Evolutionary conservation across 176 grass and related monocot species (phyloP).

Genomic region (Pontederia crassipes): DNA sequence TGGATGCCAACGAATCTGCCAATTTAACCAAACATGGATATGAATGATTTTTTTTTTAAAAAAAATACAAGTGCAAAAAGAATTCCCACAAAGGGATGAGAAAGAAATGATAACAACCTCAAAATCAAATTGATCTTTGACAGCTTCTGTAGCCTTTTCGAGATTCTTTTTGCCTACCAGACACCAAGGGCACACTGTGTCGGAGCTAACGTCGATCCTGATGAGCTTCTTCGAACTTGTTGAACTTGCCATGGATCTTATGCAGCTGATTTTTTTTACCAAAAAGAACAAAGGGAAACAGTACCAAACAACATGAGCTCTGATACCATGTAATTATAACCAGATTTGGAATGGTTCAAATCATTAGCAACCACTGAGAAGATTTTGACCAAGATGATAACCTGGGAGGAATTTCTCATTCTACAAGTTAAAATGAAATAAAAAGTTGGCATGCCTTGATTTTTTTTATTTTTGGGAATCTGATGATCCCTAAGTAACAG

Average conservation of each 20-base stretch:
- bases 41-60: background rate
- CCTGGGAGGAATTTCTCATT: no score
- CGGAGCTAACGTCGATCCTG: constrained; percentile 74
- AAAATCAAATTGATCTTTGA: constrained; percentile 65
- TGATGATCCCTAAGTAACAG: no score
- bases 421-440: no score
- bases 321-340: background rate
- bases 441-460: no score
- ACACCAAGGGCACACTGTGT: constrained; percentile 97
- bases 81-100: background rate
- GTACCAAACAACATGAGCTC: background rate
- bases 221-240: constrained; percentile 48
- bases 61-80: constrained; percentile 1
- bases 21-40: background rate
- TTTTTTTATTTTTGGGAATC: no score
- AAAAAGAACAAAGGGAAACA: background rate
- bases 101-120: constrained; percentile 33
- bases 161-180: constrained; percentile 88
- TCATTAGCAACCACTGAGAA: no score
- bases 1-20: constrained; percentile 86
- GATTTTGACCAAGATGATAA: no score
- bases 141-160: constrained; percentile 70
- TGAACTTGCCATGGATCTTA: constrained; percentile 53
- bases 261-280: constrained; percentile 20
- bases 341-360: background rate